A percentile compares a stretch with the other conserved stretches of the same genome.
Conservation (phyloP, 176 grass and related monocot species). For the Otatea glauca region DNA sequence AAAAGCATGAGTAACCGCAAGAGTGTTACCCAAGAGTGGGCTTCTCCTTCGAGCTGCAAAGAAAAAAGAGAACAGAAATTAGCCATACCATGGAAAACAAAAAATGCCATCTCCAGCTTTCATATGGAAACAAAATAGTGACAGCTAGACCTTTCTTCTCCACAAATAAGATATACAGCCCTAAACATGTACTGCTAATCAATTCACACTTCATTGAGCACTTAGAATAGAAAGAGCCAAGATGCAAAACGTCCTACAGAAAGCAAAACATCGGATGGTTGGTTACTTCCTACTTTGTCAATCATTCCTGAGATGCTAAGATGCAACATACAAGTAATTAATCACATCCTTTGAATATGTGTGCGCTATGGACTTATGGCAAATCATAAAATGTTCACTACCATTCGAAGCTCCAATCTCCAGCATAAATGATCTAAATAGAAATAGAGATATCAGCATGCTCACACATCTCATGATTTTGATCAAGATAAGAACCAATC, state of each 20-base stretch:
- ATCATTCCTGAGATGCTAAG: not conserved
- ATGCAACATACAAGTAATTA: conserved; percentile 17
- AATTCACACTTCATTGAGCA: not conserved
- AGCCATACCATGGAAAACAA: not conserved
- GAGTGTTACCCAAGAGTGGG: conserved; percentile 92
- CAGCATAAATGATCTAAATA: conserved; percentile 53
- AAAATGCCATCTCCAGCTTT: not conserved
- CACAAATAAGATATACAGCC: not conserved
- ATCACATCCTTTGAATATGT: conserved; percentile 52
- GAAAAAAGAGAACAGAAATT: conserved; percentile 41
- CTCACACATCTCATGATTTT: not conserved
- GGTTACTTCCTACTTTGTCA: not conserved
- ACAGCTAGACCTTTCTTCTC: not conserved
- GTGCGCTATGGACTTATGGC: conserved; percentile 58
- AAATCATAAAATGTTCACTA: conserved; percentile 41
- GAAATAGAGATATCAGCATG: conserved; percentile 5
- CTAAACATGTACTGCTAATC: not conserved
- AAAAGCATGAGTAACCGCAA: not conserved
- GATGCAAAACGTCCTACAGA: conserved; percentile 2
- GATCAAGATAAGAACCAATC: not conserved
- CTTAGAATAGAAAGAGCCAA: not conserved
- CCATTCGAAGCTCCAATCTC: conserved; percentile 37
- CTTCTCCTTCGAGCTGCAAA: conserved; percentile 98
- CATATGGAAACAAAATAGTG: conserved; percentile 10
- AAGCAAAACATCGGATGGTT: not conserved